Base-by-base conservation (phyloP, 306 rosid species). In the Cucurbita moschata region DNA sequence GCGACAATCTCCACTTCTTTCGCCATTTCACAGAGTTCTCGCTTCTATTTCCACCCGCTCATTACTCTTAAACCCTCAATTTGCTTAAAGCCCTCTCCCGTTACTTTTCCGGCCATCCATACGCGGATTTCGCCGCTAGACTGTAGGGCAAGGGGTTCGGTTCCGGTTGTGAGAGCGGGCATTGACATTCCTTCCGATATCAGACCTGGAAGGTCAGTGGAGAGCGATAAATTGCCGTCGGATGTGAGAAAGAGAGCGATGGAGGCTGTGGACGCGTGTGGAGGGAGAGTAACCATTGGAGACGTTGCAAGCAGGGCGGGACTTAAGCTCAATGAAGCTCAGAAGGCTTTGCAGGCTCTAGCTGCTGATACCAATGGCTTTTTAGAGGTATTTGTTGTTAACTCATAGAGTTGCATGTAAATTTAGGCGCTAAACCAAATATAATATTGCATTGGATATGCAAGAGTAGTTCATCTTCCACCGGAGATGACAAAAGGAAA, bases 221-320 rank as follows among this genome's bases (percentile, higher is more conserved):
- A 94, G 79, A 94, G 77, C 18, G 97, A 91, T 46, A 91, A 83
- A 69, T 9, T 94, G 57, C 83, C 95, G 14, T 75, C 87, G 11
- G 88, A 94, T 77, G 92, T 91, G 64, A 88, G 99, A 65, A 94
- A 94, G 85, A 83, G 96, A 70, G 81, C 99, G 38, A 89, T 91
- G 99, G 99, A 94, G 30, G 97, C 96, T 1, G 91, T 94, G 51
- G 96, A 91, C 77, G 71, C 84, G 1, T 88, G 77, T 39, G 97
- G 96, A 26, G 96, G 97, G 39, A 89, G 96, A 73, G 96, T 94
- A 0, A 94, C 97, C 55, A 60, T 91, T 37, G 97, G 99, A 10
- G 99, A 94, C 58, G 97, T 94, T 56, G 90, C 96, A 2, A 83
- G 99, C 62, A 79, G 84, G 39, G 96, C 97, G 74, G 99, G 99